Conservation (phyloP, 768 basidiomycete genomes). For the Inosperma sp. region DNA sequence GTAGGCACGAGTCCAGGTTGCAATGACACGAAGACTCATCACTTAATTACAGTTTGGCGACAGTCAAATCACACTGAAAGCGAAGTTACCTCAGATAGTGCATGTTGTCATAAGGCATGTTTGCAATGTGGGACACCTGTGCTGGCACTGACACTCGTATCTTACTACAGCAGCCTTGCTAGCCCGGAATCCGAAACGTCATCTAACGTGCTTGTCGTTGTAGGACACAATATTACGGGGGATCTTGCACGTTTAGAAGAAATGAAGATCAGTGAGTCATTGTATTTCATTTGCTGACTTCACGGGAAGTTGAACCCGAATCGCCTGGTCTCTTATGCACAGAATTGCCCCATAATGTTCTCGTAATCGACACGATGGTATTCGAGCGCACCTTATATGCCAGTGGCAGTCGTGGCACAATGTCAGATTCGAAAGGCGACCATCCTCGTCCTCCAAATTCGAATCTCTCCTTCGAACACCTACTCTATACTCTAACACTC, state of each 20-base stretch:
- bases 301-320: not conserved
- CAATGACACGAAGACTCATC: constrained; percentile 12
- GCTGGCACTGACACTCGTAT: constrained; percentile 8
- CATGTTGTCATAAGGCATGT: constrained; percentile 67
- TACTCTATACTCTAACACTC: constrained; percentile 57
- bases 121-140: not conserved
- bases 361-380: constrained; percentile 59
- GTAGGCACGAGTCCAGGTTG: constrained; percentile 36
- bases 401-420: constrained; percentile 51
- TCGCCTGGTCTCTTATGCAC: constrained; percentile 3
- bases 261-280: constrained; percentile 68
- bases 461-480: constrained; percentile 56
- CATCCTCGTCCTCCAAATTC: constrained; percentile 47
- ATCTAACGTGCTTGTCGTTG: constrained; percentile 65
- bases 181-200: constrained; percentile 74
- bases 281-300: not conserved
- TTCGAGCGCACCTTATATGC: constrained; percentile 63
- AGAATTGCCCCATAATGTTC: constrained; percentile 74
- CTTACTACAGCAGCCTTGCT: constrained; percentile 53
- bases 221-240: constrained; percentile 54
- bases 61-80: constrained; percentile 62
- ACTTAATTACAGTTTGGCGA: constrained; percentile 60
- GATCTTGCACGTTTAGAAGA: constrained; percentile 65
- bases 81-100: constrained; percentile 66
- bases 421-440: constrained; percentile 58